Base-by-base conservation (phyloP, 352 stramenopile species). In the Pythium brassicae region DNA sequence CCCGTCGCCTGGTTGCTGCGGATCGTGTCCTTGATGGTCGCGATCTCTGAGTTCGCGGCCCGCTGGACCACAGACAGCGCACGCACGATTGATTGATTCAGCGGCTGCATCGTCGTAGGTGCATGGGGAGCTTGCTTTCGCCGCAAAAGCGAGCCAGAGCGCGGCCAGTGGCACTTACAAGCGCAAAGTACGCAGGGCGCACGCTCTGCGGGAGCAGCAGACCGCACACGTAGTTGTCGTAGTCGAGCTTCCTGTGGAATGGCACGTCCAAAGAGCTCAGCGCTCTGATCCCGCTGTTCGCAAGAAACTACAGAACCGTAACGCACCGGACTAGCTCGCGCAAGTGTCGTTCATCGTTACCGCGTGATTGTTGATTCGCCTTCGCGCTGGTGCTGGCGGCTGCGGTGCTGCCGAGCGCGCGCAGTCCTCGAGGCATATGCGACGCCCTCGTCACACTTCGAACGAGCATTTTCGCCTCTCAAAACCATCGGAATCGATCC, bases 1-100 rank as follows among this genome's bases (percentile, higher is more conserved):
- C 87, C 90, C 12, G 88, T 86, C 51, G 74, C 72, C 12, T 83
- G 70, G 56, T 97, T 97, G 47, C 62, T 93, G 50, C 87, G 78
- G 26, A 86, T 78, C 10, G 83, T 83, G 56, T 97, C 89, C 62
- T 94, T 95, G 67, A 97, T 88, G 27, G 70, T 86, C 15, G 91
- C 86, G 52, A 96, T 74, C 68, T 97, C 91, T 12, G 90, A 83
- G 56, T 97, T 97, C 57, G 97, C 70, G 2, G 90, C 89, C 27
- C 89, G 85, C 72, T 95, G 57, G 26, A 37, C 32, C 32, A 37
- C 5, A 9, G 32, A 37, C 56, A 22, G 35, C 26, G 2, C 11
- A 60, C 5, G 39, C 14, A 19, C 26, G 7, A 42, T 37, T 6
- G 40, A 50, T 46, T 4, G 8, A 52, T 27, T 20, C 4, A 27